These are phyloP conservation scores for Evernia prunastri DNA, from an alignment of 495 filamentous ascomycete genomes.

Conservation along the genomic window DNA sequence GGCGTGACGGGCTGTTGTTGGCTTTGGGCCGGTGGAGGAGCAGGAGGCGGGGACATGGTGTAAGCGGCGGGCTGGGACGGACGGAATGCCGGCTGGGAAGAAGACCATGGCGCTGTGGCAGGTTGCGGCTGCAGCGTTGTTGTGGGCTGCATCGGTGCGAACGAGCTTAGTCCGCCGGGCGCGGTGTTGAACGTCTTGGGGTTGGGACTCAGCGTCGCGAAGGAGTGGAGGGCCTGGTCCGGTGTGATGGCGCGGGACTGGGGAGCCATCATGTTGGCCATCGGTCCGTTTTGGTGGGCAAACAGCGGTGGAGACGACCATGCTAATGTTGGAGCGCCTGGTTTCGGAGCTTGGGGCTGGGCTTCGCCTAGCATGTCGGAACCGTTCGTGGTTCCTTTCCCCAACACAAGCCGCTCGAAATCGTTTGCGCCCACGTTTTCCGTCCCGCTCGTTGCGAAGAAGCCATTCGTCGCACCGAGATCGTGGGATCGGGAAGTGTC, in stretches of 20 bases:
- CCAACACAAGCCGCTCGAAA: constrained; percentile 84
- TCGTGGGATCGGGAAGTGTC: constrained; percentile 35
- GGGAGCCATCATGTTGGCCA: constrained; percentile 28
- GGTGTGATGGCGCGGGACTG: constrained; percentile 47
- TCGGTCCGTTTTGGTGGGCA: constrained; percentile 23
- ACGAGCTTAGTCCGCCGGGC: constrained; percentile 15
- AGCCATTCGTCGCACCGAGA: constrained; percentile 29
- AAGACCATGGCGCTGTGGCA: constrained; percentile 1
- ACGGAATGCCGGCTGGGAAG: constrained; percentile 23
- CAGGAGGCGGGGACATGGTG: no score
- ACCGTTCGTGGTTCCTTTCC: constrained; percentile 35
- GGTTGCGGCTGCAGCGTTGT: constrained; percentile 5
- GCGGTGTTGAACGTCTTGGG: constrained; percentile 15
- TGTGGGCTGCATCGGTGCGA: constrained; percentile 22
- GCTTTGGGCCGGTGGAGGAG: constrained; percentile 6
- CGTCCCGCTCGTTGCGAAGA: constrained; percentile 30
- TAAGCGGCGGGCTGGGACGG: constrained; percentile 25
- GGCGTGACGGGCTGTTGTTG: constrained; percentile 11
- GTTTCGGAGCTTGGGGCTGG: constrained; percentile 29
- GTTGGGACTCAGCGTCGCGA: constrained; percentile 39
- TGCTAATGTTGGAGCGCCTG: constrained; percentile 38
- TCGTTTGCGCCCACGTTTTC: constrained; percentile 54
- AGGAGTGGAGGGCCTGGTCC: constrained; percentile 44
- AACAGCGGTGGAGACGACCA: constrained; percentile 38
- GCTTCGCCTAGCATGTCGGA: constrained; percentile 36